Evolutionary conservation across 1,284 basidiomycete genomes (phyloP).

Genomic region (Amylostereum areolatum): DNA sequence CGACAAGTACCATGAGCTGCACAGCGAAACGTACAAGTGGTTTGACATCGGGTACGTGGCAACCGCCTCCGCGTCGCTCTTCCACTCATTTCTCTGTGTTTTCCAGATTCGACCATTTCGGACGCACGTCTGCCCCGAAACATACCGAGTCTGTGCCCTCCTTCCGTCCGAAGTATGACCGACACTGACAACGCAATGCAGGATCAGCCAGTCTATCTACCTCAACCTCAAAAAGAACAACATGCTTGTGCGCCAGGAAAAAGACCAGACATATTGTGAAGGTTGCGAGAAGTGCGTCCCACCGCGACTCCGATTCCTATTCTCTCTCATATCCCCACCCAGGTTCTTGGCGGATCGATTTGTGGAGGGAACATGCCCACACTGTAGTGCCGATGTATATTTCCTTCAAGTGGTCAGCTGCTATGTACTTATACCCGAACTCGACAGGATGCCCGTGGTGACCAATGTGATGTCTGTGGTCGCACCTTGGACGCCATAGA

Average conservation of each 20-base stretch:
- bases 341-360: slow-evolving; percentile 94
- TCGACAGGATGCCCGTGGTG: slow-evolving; percentile 89
- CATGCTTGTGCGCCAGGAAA: slow-evolving; percentile 75
- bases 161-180: background rate
- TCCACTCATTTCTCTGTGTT: slow-evolving; percentile 1
- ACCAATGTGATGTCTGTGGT: slow-evolving; percentile 96
- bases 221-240: slow-evolving; percentile 74
- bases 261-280: slow-evolving; percentile 92
- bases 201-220: slow-evolving; percentile 88
- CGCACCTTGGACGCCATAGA: slow-evolving; percentile 92
- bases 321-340: slow-evolving; percentile 1
- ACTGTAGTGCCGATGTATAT: slow-evolving; percentile 78
- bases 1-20: slow-evolving; percentile 90
- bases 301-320: background rate
- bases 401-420: background rate
- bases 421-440: background rate
- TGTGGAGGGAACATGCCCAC: slow-evolving; percentile 90
- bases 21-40: slow-evolving; percentile 94
- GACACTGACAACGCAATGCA: slow-evolving; percentile 22
- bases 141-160: slow-evolving; percentile 74
- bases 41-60: slow-evolving; percentile 73
- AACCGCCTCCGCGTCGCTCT: background rate
- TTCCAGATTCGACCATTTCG: slow-evolving; percentile 92
- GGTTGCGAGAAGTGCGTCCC: slow-evolving; percentile 71
- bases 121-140: slow-evolving; percentile 85